Evolutionary conservation across 106 monocot species (phyloP), one percentile per base, ranked within the genome.

Genomic region (Phalaenopsis equestris): DNA sequence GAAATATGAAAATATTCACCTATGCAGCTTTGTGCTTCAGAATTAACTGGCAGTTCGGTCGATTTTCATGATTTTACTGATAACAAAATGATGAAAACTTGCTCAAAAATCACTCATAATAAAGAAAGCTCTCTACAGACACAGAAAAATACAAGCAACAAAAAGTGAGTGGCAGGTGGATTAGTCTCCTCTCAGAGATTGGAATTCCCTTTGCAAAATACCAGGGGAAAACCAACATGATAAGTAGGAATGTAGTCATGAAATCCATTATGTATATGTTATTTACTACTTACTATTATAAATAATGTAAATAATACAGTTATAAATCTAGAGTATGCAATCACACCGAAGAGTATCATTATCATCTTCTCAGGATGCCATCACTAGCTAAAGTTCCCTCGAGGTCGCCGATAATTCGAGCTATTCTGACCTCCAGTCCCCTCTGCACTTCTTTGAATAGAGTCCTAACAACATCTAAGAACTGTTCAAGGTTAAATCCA

Each of bases 321-420:
- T 38, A 37, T 70, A 70, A 38, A 39, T 1, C 3, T 15, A 70
- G 70, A 38, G 10, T 37, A 70, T 14, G 4, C 15, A 70, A 36
- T 38, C 15, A 11, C 11, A 70, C 14, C 8, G 38, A 38, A 39
- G 38, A 70, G 38, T 3, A 70, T 38, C 38, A 24, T 30, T 30
- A 30, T 67, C 21, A 76, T 2, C 76, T 52, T 49, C 49, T 42
- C 21, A 76, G 82, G 77, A 95, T 95, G 56, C 94, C 92, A 55
- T 91, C 86, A 55, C 81, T 84, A 37, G 94, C 88, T 17, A 99
- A 79, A 7, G 87, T 93, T 2, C 94, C 98, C 52, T 93, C 94
- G 11, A 94, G n/a, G 56, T 90, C 90, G 6, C 94, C 98, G 24
- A 99, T 94, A 24, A 94, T 91, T 61, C 98, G 83, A 43, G 88